Evolutionary conservation across 805 yeast genomes (phyloP), one percentile per base, ranked within the genome.

Genomic region (Candida corydali): DNA sequence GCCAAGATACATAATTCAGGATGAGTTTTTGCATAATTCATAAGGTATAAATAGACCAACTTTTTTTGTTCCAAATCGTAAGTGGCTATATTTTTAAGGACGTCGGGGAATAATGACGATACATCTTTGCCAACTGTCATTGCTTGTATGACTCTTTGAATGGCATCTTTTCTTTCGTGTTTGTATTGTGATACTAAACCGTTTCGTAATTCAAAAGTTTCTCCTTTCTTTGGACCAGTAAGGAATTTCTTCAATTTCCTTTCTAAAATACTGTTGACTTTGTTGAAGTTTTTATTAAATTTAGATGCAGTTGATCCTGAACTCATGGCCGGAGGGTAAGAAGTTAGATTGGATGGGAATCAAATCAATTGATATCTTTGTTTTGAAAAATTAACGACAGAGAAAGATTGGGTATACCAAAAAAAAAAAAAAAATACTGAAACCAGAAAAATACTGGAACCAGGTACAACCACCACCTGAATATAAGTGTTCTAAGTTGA

Each of bases 61-160:
- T 93, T 93, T 75, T 93, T 93, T 65, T 93, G 97, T 51, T 93
- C 96, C 43, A 93, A 68, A 60, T 93, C 99, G 53, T 85, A 91
- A 1, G 98, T 93, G 37, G 98, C 97, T 49, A 93, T 84, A 63
- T 93, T 93, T 65, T 93, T 94, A 58, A 93, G 69, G 18, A 93
- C 94, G 59, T 93, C 98, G 2, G 99, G 98, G 51, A 93, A 93
- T 38, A 93, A 69, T 2, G 94, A 78, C 14, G 95, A 85, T 17
- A 93, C 98, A 59, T 93, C 98, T 55, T 93, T 93, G 8, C 98
- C 98, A 20, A 88, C 77, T 0, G 98, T 93, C 99, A 93, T 93
- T 41, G 96, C 98, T 40, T 93, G 94, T 54, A 93, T 93, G 15
- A 94, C 96, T 41, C 96, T 76, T 63, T 91, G 95, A 48, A 93